phyloP scores from a whole-genome alignment of 2,329 filamentous ascomycete species.

The Sporothrix protearum region DNA sequence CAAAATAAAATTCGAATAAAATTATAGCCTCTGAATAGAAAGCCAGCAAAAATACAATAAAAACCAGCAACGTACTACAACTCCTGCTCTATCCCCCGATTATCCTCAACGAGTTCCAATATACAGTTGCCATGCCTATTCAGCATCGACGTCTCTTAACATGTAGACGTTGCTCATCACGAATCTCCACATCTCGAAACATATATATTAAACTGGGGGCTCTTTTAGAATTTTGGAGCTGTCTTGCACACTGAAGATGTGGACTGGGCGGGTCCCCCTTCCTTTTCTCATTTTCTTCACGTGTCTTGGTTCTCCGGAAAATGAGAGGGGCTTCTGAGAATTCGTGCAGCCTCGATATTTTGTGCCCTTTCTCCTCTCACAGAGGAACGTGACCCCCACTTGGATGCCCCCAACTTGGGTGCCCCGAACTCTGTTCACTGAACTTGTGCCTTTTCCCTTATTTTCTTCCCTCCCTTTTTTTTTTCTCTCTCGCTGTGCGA shows the following conservation, averaged over 20 bases:
- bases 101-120: not conserved
- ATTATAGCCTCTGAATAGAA: not conserved
- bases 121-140: not conserved
- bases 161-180: not conserved
- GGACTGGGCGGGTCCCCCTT: conserved; percentile 12
- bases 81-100: not conserved
- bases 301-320: conserved; percentile 1
- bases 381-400: not conserved
- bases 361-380: not conserved
- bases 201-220: conserved; percentile 2
- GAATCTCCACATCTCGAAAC: not conserved
- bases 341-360: conserved; percentile 13
- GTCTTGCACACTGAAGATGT: not conserved
- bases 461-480: too few species aligned
- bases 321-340: not conserved
- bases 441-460: not conserved
- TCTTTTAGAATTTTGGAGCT: not conserved
- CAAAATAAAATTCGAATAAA: not conserved
- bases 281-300: not conserved
- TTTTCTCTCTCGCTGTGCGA: not conserved
- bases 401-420: too few species aligned
- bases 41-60: not conserved
- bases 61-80: not conserved
- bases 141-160: not conserved
- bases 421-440: not conserved